These are phyloP conservation scores for Pythium pyrilobum DNA, from an alignment of 352 stramenopile genomes.

Conservation along the genomic window DNA sequence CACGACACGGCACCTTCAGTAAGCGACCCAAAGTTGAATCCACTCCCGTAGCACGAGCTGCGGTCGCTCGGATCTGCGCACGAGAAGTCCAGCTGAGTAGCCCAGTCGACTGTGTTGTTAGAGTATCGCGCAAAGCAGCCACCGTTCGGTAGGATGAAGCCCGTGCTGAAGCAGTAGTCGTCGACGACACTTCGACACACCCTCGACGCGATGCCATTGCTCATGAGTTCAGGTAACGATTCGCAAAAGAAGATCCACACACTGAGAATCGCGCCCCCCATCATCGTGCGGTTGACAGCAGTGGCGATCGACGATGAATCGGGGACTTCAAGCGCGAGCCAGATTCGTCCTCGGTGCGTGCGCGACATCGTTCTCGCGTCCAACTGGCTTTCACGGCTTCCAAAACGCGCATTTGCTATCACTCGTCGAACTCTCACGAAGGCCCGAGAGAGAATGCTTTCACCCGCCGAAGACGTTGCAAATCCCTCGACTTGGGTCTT, in stretches of 20 bases:
- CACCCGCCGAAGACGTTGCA: background rate
- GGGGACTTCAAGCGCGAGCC: constrained; percentile 53
- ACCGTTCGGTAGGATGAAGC: constrained; percentile 24
- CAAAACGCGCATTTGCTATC: constrained; percentile 27
- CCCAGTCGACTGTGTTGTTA: constrained; percentile 28
- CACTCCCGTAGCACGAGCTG: constrained; percentile 38
- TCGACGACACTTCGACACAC: constrained; percentile 45
- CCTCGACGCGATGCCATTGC: constrained; percentile 33
- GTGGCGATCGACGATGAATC: constrained; percentile 44
- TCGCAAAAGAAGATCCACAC: constrained; percentile 68
- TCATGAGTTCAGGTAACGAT: constrained; percentile 58
- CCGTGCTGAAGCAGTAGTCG: constrained; percentile 39
- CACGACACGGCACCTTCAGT: constrained; percentile 22
- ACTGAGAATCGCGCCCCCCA: constrained; percentile 48
- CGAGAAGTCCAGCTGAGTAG: constrained; percentile 32
- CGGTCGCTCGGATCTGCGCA: constrained; percentile 21
- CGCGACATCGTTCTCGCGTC: constrained; percentile 13
- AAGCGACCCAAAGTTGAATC: constrained; percentile 50
- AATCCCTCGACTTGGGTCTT: background rate
- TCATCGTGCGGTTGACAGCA: constrained; percentile 55
- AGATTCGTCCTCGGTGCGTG: constrained; percentile 38
- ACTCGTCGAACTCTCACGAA: constrained; percentile 33
- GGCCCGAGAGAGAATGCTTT: constrained; percentile 41
- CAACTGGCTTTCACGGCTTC: constrained; percentile 5
- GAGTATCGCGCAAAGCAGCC: constrained; percentile 44